Base-by-base conservation (phyloP, 257 asterid species). In the Hygrophila difformis region DNA sequence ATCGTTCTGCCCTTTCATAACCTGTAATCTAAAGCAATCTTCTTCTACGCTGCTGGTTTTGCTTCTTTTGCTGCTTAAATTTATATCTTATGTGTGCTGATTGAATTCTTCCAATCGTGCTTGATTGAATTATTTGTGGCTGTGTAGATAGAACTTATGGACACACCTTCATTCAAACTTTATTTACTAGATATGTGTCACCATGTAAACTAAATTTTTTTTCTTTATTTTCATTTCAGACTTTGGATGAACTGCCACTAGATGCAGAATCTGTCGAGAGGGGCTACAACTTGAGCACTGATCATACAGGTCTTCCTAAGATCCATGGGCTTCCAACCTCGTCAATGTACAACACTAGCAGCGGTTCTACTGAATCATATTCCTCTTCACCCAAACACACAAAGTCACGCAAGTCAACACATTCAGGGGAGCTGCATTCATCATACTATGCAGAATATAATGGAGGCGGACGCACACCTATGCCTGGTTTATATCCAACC, bases 241-340 rank as follows among this genome's bases (percentile, higher is more conserved):
- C 94, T 18, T 42, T 87, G 84, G 97, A 87, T 48, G 97, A 87
- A 60, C 73, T 87, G 48, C 97, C 97, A 12, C 93, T 84, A 21
- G 97, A 87, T 60, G 88, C 97, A 15, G 94, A 87, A 44, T 45
- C 93, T 2, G 83, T 84, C 1, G 95, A 83, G 63, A 83, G 92
- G 71, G 97, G 97, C 40, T 87, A 87, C 69, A 77, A 78, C 75
- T 51, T 75, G 65, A 71, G 60, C 57, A 64, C 74, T 24, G 96
- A 91, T 51, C 60, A 74, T 2, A 91, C 95, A 1, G 96, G 99
- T 44, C 71, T 91, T 55, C 99, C 96, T 17, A 82, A 66, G 82
- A 86, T 91, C 63, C 87, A 76, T 11, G 96, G 95, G 52, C 89
- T 91, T 60, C 93, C 96, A 8, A 50, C 88, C 56, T 80, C 99